Percentiles rank a stretch among this genome's conserved stretches.
phyloP scores from a whole-genome alignment of 2,329 filamentous ascomycete genomes.

The Pyrenophora seminiperda region DNA sequence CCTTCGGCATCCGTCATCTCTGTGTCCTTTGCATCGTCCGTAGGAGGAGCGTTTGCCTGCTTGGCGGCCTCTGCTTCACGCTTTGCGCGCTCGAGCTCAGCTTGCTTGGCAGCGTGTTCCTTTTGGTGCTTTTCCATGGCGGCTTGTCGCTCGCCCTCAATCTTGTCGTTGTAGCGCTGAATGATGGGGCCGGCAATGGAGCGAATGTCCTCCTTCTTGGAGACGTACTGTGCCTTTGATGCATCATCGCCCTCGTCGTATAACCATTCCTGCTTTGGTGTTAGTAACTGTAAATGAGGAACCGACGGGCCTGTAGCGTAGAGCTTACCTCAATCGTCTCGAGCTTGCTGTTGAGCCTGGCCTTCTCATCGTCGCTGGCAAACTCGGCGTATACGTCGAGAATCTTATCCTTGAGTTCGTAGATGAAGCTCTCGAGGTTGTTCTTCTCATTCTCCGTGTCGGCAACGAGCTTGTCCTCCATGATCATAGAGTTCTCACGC shows the following conservation, averaged over 20 bases:
- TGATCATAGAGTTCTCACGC: slow-evolving; percentile 87
- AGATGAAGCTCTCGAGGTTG: slow-evolving; percentile 96
- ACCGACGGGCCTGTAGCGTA: too few species aligned
- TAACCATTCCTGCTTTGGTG: slow-evolving; percentile 78
- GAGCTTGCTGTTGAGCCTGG: slow-evolving; percentile 81
- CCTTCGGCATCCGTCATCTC: slow-evolving; percentile 67
- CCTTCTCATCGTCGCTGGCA: slow-evolving; percentile 89
- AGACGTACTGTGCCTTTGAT: slow-evolving; percentile 88
- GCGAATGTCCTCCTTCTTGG: slow-evolving; percentile 96
- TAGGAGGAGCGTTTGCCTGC: slow-evolving; percentile 50
- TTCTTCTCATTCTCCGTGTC: slow-evolving; percentile 99
- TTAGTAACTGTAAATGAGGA: slow-evolving; percentile 13
- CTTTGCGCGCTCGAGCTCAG: slow-evolving; percentile 74
- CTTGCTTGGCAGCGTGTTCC: slow-evolving; percentile 64
- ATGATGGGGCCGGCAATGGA: slow-evolving; percentile 87
- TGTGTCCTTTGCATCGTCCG: slow-evolving; percentile 49
- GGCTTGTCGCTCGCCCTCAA: slow-evolving; percentile 82
- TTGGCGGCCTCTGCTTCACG: slow-evolving; percentile 74
- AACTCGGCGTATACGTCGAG: slow-evolving; percentile 90
- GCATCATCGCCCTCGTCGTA: slow-evolving; percentile 97
- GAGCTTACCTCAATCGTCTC: slow-evolving; percentile 79
- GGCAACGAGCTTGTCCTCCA: slow-evolving; percentile 97
- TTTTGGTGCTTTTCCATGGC: slow-evolving; percentile 70
- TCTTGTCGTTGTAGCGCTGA: slow-evolving; percentile 93
- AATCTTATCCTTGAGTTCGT: slow-evolving; percentile 93